These are phyloP conservation scores for Pseudogymnoascus sp. DNA, from an alignment of 2,329 filamentous ascomycete species.

Conservation along the genomic window DNA sequence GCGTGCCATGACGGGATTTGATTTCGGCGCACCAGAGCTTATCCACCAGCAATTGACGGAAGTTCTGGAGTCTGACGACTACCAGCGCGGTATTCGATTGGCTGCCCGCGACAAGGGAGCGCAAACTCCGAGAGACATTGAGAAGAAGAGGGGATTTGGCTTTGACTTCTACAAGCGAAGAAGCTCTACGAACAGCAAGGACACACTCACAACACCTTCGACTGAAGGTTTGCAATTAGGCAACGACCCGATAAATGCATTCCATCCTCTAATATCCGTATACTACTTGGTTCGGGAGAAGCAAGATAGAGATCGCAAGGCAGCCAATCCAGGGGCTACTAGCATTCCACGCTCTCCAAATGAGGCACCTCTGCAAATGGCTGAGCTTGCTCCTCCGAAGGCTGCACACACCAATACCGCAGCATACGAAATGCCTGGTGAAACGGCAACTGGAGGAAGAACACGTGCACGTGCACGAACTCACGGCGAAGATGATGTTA, in stretches of 20 bases:
- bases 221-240: slow-evolving; percentile 76
- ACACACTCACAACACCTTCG: slow-evolving; percentile 78
- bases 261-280: slow-evolving; percentile 82
- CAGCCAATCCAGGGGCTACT: slow-evolving; percentile 52
- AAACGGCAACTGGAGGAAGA: slow-evolving; percentile 76
- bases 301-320: slow-evolving; percentile 64
- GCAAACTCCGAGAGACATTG: slow-evolving; percentile 53
- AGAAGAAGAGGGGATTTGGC: slow-evolving; percentile 77
- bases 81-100: slow-evolving; percentile 73
- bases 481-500: slow-evolving; percentile 86
- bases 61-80: slow-evolving; percentile 89
- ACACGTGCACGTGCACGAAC: slow-evolving; percentile 81
- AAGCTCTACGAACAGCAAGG: slow-evolving; percentile 81
- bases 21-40: slow-evolving; percentile 81
- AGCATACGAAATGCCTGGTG: slow-evolving; percentile 80
- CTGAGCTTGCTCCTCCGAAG: slow-evolving; percentile 69
- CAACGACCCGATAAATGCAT: slow-evolving; percentile 85
- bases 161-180: slow-evolving; percentile 97
- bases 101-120: slow-evolving; percentile 60
- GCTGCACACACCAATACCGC: slow-evolving; percentile 83
- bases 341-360: slow-evolving; percentile 49
- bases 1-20: slow-evolving; percentile 94
- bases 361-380: slow-evolving; percentile 52
- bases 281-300: slow-evolving; percentile 97
- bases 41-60: slow-evolving; percentile 77